These are phyloP conservation scores for Nakazawaea pomicola DNA, from an alignment of 805 yeast genomes.

Conservation along the genomic window DNA sequence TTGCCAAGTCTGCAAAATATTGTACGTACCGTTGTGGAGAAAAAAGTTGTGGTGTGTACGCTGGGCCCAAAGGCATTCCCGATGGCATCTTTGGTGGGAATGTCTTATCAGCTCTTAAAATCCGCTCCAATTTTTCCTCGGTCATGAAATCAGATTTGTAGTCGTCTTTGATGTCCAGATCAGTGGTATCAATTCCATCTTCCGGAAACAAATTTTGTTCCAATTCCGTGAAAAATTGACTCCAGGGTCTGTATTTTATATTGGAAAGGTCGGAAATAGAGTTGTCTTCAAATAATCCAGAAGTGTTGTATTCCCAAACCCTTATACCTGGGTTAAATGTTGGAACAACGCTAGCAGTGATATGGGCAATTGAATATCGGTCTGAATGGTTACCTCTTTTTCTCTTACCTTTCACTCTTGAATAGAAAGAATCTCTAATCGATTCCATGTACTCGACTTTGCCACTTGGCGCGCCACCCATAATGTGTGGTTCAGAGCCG, in stretches of 20 bases:
- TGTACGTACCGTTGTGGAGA: constrained; percentile 72
- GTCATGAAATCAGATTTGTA: constrained; percentile 12
- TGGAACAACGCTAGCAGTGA: constrained; percentile 73
- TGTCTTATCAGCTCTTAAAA: constrained; percentile 44
- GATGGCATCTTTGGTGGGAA: constrained; percentile 58
- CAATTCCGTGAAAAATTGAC: constrained; percentile 44
- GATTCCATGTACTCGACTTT: constrained; percentile 60
- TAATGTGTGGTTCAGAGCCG: constrained; percentile 30
- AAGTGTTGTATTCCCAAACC: constrained; percentile 81
- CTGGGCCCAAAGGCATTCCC: constrained; percentile 63
- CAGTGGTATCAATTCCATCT: constrained; percentile 23
- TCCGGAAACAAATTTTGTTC: constrained; percentile 26
- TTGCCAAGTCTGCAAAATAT: constrained; percentile 60
- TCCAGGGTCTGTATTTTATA: constrained; percentile 52
- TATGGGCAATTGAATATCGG: constrained; percentile 64
- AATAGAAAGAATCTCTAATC: constrained; percentile 50
- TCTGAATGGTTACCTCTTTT: constrained; percentile 43
- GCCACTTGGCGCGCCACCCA: constrained; percentile 64
- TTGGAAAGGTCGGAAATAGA: neutral
- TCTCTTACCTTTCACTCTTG: constrained; percentile 39
- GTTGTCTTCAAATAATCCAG: constrained; percentile 38
- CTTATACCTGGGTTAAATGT: constrained; percentile 81
- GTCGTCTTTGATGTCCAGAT: constrained; percentile 16
- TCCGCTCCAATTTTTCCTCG: constrained; percentile 6
- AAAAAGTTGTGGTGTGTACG: constrained; percentile 62